Evolutionary conservation across 768 basidiomycete genomes (phyloP).

Genomic region (Auriscalpium orientale): DNA sequence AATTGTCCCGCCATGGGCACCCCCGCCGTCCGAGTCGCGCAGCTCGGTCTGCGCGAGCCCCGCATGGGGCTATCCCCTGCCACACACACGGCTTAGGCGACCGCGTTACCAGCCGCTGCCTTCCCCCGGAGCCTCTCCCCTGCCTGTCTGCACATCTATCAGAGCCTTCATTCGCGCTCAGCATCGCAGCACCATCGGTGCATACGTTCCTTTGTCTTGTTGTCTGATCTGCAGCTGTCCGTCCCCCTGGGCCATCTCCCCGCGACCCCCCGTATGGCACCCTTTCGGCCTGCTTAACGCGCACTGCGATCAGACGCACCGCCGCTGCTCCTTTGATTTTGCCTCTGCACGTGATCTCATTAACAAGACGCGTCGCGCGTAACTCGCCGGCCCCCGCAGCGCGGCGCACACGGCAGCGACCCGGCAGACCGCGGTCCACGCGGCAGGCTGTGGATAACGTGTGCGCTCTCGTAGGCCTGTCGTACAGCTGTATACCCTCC

Average conservation of each 20-base stretch:
- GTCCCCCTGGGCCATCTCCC: no score
- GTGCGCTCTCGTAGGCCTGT: no score
- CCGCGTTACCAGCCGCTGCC: conserved; percentile 16
- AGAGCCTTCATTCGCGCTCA: no score
- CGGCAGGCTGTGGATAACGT: no score
- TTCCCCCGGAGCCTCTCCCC: conserved; percentile 6
- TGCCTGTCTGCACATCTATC: conserved; percentile 8
- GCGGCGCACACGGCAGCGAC: no score
- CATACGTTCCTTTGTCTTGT: not conserved
- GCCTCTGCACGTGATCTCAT: no score
- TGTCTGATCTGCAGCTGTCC: not conserved
- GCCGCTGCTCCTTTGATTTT: no score
- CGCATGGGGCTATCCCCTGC: conserved; percentile 14
- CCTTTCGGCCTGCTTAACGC: not conserved
- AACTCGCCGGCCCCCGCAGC: no score
- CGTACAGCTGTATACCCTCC: no score
- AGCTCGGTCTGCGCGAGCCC: not conserved
- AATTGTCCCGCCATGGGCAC: not conserved
- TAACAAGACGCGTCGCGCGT: no score
- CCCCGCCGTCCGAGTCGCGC: conserved; percentile 2
- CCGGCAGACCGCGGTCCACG: no score
- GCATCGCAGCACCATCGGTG: no score
- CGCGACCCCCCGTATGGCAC: not conserved
- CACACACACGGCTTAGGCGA: conserved; percentile 14
- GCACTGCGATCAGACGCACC: not conserved